Conservation (phyloP, 2,329 filamentous ascomycete species). For the Leptographium procerum region DNA sequence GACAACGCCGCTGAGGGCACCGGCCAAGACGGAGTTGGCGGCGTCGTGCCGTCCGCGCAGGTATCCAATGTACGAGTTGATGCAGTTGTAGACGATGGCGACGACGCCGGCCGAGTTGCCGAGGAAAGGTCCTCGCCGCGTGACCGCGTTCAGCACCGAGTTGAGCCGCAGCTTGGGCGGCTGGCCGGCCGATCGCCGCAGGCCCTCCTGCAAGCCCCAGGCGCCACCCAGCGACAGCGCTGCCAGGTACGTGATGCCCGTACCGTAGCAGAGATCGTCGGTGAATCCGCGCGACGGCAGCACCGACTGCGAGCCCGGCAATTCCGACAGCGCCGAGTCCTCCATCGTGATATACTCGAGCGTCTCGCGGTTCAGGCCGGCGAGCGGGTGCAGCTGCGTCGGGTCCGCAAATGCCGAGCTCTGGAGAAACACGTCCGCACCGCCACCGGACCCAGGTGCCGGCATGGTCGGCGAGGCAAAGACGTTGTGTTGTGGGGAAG, state of each 20-base stretch:
- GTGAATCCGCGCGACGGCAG: slow-evolving; percentile 94
- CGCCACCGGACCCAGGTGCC: slow-evolving; percentile 47
- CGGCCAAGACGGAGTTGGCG: slow-evolving; percentile 76
- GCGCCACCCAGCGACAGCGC: slow-evolving; percentile 75
- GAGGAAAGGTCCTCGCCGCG: slow-evolving; percentile 82
- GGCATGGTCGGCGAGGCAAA: slow-evolving; percentile 39
- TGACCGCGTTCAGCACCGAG: slow-evolving; percentile 88
- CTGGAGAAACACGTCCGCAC: slow-evolving; percentile 78
- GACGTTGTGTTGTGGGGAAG: slow-evolving; percentile 21
- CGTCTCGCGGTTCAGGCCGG: slow-evolving; percentile 82
- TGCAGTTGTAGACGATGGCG: slow-evolving; percentile 89
- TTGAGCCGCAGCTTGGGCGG: slow-evolving; percentile 89
- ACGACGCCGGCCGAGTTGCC: slow-evolving; percentile 94
- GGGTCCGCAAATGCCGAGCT: slow-evolving; percentile 72
- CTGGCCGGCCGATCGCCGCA: slow-evolving; percentile 63
- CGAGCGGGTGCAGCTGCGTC: slow-evolving; percentile 80
- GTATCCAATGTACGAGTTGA: slow-evolving; percentile 76
- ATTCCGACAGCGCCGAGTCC: slow-evolving; percentile 75
- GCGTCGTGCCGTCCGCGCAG: slow-evolving; percentile 78
- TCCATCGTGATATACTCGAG: slow-evolving; percentile 94
- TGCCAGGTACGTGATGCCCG: slow-evolving; percentile 85
- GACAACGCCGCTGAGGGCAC: slow-evolving; percentile 78
- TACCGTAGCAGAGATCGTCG: slow-evolving; percentile 96
- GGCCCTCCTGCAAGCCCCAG: slow-evolving; percentile 85
- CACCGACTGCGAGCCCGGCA: slow-evolving; percentile 76